Evolutionary conservation across 2,329 filamentous ascomycete genomes (phyloP).

Genomic region (Fusarium irregulare): DNA sequence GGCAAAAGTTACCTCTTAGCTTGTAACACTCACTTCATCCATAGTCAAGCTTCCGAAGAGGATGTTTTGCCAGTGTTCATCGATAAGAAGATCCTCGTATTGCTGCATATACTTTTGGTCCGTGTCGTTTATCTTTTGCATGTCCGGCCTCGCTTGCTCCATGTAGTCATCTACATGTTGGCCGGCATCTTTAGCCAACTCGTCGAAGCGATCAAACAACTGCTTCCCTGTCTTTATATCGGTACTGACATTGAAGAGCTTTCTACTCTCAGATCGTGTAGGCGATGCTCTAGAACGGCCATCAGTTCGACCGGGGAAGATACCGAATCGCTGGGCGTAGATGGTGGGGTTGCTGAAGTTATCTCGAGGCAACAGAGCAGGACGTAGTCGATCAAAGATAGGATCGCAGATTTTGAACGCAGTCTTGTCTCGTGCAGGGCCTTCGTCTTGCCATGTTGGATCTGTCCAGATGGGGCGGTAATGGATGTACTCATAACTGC

Average conservation of each 20-base stretch:
- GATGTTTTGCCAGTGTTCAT: constrained; percentile 49
- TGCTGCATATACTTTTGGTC: constrained; percentile 38
- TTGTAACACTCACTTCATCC: constrained; percentile 43
- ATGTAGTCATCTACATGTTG: constrained; percentile 40
- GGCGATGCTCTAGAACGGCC: constrained; percentile 50
- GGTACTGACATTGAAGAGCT: constrained; percentile 8
- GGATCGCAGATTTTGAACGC: constrained; percentile 29
- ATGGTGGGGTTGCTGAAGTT: constrained; percentile 40
- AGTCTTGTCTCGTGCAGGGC: constrained; percentile 4
- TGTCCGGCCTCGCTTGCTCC: constrained; percentile 15
- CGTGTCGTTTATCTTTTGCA: constrained; percentile 10
- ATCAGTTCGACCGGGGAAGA: constrained; percentile 45
- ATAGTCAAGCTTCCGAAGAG: constrained; percentile 48
- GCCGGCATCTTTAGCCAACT: constrained; percentile 16
- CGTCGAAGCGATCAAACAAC: constrained; percentile 36
- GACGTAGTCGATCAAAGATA: constrained; percentile 38
- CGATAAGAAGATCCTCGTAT: constrained; percentile 42
- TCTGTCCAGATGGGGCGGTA: constrained; percentile 47
- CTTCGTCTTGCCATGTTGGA: constrained; percentile 44
- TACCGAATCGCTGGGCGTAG: constrained; percentile 47
- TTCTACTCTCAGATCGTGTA: constrained; percentile 40
- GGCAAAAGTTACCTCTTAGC: not conserved
- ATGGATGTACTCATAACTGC: constrained; percentile 11
- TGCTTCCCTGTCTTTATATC: constrained; percentile 35
- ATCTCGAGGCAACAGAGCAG: constrained; percentile 43